Conservation (phyloP, 2,329 filamentous ascomycete genomes). For the Conoideocrella luteorostrata region DNA sequence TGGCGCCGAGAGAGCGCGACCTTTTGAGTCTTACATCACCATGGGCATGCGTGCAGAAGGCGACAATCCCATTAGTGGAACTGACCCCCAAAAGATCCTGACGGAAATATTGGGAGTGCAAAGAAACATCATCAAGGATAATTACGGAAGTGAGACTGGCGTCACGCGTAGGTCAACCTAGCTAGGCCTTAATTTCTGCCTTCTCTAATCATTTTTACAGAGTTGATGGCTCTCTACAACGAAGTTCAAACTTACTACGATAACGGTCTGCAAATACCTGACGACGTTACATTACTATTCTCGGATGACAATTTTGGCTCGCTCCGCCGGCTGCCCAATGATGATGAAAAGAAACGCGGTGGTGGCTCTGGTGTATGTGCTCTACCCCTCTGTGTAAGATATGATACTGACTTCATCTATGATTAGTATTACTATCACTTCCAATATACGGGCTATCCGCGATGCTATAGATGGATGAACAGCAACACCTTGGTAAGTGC, state of each 20-base stretch:
- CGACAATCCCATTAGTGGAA: conserved; percentile 44
- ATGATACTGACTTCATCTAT: conserved; percentile 11
- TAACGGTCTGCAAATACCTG: conserved; percentile 50
- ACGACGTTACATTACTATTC: conserved; percentile 56
- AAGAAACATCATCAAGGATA: conserved; percentile 43
- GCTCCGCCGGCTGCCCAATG: conserved; percentile 49
- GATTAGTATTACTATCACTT: conserved; percentile 44
- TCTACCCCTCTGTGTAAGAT: neutral
- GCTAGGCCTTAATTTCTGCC: neutral
- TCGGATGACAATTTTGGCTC: conserved; percentile 59
- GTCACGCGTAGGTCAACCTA: conserved; percentile 28
- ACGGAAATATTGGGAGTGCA: conserved; percentile 50
- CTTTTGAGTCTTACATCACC: conserved; percentile 54
- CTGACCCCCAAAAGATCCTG: conserved; percentile 45
- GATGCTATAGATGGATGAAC: conserved; percentile 57
- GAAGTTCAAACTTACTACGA: conserved; percentile 60
- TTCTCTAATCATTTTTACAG: conserved; percentile 20
- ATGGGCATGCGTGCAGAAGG: conserved; percentile 53
- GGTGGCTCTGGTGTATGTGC: conserved; percentile 49
- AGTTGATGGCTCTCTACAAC: conserved; percentile 60
- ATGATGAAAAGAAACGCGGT: conserved; percentile 42
- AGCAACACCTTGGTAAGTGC: conserved; percentile 45
- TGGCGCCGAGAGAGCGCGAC: conserved; percentile 47
- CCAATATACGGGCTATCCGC: conserved; percentile 55
- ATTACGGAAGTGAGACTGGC: conserved; percentile 38